phyloP scores from a whole-genome alignment of 768 basidiomycete genomes.

The Gautieria morchelliformis region DNA sequence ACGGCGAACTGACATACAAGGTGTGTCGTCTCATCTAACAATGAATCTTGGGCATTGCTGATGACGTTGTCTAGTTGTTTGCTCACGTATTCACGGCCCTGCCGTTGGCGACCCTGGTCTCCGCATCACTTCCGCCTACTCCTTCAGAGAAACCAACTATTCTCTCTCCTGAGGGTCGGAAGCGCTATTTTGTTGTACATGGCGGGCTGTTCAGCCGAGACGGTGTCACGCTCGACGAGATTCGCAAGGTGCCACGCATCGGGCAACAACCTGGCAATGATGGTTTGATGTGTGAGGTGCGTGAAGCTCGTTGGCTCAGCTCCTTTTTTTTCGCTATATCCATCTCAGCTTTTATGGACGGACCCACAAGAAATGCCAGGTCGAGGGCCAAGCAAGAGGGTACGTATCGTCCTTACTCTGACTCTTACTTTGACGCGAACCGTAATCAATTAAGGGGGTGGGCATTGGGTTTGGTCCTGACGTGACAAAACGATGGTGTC shows the following conservation, averaged over 20 bases:
- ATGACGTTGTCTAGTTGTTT: constrained; percentile 54
- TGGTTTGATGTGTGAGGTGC: constrained; percentile 82
- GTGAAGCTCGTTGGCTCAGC: not conserved
- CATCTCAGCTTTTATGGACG: constrained; percentile 76
- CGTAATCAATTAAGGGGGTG: constrained; percentile 56
- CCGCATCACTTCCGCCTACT: constrained; percentile 54
- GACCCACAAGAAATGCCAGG: constrained; percentile 87
- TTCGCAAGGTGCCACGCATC: constrained; percentile 78
- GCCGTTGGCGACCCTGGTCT: constrained; percentile 80
- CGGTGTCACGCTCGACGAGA: constrained; percentile 87
- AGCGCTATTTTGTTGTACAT: constrained; percentile 91
- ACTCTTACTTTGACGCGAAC: constrained; percentile 1
- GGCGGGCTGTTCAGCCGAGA: constrained; percentile 96
- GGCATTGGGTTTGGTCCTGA: constrained; percentile 95
- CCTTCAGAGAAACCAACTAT: constrained; percentile 42
- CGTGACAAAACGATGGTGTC: constrained; percentile 84
- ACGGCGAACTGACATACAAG: constrained; percentile 93
- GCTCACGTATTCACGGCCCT: constrained; percentile 88
- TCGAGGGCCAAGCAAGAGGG: constrained; percentile 92
- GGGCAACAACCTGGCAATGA: constrained; percentile 90
- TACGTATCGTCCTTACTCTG: constrained; percentile 27
- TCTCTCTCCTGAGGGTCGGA: constrained; percentile 70
- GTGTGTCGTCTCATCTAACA: constrained; percentile 25
- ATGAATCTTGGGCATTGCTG: constrained; percentile 6
- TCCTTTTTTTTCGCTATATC: not conserved